Percentiles rank a stretch among this genome's conserved stretches.
phyloP scores from a whole-genome alignment of 2,329 filamentous ascomycete species.

The Colletotrichum gloeosporioides region DNA sequence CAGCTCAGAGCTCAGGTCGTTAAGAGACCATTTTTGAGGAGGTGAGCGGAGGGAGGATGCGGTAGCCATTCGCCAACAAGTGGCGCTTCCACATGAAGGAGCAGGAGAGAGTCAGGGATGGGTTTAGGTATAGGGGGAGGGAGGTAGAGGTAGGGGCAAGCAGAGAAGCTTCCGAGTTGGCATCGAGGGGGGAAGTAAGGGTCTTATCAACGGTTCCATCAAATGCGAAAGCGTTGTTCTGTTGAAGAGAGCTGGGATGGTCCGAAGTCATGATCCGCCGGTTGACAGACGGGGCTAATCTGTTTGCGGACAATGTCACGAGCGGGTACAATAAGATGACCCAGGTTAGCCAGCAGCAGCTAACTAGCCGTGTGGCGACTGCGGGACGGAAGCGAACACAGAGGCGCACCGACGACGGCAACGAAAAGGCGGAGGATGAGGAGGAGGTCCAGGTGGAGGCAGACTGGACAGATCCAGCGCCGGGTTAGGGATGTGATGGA shows the following conservation, averaged over 20 bases:
- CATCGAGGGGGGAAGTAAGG: constrained; percentile 3
- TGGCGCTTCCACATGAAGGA: constrained; percentile 19
- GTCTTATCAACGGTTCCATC: constrained; percentile 22
- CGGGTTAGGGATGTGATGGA: constrained; percentile 9
- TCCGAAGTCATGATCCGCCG: constrained; percentile 23
- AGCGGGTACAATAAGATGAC: constrained; percentile 18
- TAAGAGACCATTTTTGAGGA: constrained; percentile 30
- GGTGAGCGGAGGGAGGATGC: constrained; percentile 20
- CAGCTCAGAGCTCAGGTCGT: constrained; percentile 47
- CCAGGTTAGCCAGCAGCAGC: constrained; percentile 14
- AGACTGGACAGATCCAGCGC: constrained; percentile 1
- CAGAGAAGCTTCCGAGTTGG: not conserved
- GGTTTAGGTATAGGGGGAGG: not conserved
- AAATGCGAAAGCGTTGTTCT: constrained; percentile 3
- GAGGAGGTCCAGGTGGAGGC: not conserved
- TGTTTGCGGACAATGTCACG: constrained; percentile 26
- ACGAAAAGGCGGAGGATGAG: not conserved
- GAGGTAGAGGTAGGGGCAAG: not conserved
- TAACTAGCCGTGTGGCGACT: constrained; percentile 13
- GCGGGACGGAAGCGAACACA: constrained; percentile 7
- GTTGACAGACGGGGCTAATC: constrained; percentile 25
- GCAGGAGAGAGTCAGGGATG: constrained; percentile 13
- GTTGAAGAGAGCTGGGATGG: constrained; percentile 17
- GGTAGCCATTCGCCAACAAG: constrained; percentile 26
- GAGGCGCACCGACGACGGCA: not conserved